A percentile compares a stretch with the other conserved stretches of the same genome.
Conservation (phyloP, 1,284 basidiomycete species). For the Moniliella sp. region DNA sequence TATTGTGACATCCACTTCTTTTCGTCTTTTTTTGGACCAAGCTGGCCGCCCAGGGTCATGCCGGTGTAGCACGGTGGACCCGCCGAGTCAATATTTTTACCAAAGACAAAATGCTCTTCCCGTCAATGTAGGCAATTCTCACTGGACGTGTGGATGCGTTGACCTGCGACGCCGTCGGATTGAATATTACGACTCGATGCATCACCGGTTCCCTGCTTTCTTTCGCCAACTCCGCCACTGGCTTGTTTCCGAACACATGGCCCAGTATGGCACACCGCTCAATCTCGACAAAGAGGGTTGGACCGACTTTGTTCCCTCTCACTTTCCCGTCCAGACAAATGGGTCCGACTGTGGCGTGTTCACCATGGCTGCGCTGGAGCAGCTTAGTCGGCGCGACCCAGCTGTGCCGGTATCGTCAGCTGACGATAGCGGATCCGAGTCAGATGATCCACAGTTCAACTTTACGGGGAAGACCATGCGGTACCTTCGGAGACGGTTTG, state of each 20-base stretch:
- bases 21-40: conserved; percentile 74
- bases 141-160: conserved; percentile 85
- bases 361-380: conserved; percentile 72
- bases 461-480: conserved; percentile 66
- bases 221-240: conserved; percentile 60
- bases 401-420: no score
- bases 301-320: conserved; percentile 5
- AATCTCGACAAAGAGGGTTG: conserved; percentile 63
- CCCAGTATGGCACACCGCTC: conserved; percentile 50
- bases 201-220: conserved; percentile 42
- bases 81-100: conserved; percentile 83
- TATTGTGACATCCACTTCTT: conserved; percentile 54
- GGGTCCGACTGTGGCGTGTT: conserved; percentile 89
- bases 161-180: conserved; percentile 70
- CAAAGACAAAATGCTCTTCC: conserved; percentile 68
- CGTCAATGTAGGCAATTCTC: conserved; percentile 69
- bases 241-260: conserved; percentile 55
- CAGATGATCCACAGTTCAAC: conserved; percentile 42
- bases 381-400: conserved; percentile 51
- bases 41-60: conserved; percentile 51
- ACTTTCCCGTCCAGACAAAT: conserved; percentile 75
- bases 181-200: conserved; percentile 89
- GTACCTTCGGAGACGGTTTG: conserved; percentile 65
- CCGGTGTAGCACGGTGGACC: conserved; percentile 70
- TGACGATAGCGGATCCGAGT: no score